These are phyloP conservation scores for Moesziomyces sp. DNA, from an alignment of 1,284 basidiomycete species.

Conservation along the genomic window DNA sequence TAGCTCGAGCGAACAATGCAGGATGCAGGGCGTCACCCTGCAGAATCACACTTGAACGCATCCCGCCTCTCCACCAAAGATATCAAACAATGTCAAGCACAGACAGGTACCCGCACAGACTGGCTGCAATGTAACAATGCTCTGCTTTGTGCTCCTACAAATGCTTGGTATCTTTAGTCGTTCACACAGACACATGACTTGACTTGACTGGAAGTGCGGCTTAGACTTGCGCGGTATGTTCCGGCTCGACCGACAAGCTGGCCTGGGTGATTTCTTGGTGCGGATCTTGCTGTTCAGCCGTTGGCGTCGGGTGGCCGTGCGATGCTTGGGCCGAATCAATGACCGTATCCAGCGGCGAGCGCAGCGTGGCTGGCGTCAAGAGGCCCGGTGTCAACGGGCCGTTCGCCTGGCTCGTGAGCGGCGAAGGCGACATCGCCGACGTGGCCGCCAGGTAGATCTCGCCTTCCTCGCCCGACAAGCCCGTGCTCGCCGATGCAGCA, in stretches of 20 bases:
- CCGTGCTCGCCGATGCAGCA: constrained; percentile 14
- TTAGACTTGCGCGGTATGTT: neutral
- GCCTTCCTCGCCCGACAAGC: constrained; percentile 25
- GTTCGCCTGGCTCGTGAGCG: constrained; percentile 8
- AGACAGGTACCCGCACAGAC: neutral
- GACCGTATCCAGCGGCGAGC: constrained; percentile 28
- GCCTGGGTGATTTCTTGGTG: constrained; percentile 1
- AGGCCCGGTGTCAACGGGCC: constrained; percentile 26
- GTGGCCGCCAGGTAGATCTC: constrained; percentile 30
- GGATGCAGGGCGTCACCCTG: neutral
- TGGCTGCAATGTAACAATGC: neutral
- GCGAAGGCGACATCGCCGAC: constrained; percentile 20
- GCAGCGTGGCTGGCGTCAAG: constrained; percentile 26
- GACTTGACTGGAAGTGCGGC: too few relatives aligned
- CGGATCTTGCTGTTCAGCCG: constrained; percentile 14
- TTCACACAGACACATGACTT: too few relatives aligned
- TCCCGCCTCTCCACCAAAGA: neutral
- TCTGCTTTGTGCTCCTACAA: neutral
- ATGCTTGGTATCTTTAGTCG: neutral
- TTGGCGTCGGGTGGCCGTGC: constrained; percentile 35
- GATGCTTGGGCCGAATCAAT: constrained; percentile 44
- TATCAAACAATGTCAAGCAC: neutral
- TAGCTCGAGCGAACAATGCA: neutral
- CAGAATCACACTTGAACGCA: too few relatives aligned
- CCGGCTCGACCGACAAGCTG: constrained; percentile 5